A percentile compares a stretch with the other conserved stretches of the same genome.
These are phyloP conservation scores for Phytopythium cucurbitacearum DNA, from an alignment of 352 stramenopile species.

Conservation along the genomic window DNA sequence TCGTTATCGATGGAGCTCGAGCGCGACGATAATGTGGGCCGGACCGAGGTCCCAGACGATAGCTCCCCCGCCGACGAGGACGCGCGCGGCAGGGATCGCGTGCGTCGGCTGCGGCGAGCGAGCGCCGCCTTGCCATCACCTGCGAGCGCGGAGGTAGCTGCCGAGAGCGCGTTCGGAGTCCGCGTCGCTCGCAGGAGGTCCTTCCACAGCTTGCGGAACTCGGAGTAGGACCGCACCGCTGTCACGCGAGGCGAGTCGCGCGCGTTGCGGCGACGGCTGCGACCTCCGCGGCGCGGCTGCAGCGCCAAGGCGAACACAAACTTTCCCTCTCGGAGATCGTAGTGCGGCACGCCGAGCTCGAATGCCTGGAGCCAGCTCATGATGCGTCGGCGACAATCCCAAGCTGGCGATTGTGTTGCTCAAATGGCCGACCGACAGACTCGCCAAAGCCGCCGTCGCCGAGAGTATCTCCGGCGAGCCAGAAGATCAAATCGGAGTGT, in stretches of 20 bases:
- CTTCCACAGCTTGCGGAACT: conserved; percentile 58
- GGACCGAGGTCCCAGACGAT: no score
- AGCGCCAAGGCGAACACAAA: conserved; percentile 47
- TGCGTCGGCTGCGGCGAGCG: conserved; percentile 9
- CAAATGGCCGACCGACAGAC: conserved; percentile 2
- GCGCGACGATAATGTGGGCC: no score
- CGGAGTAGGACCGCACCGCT: conserved; percentile 45
- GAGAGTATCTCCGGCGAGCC: not conserved
- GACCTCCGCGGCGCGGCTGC: conserved; percentile 18
- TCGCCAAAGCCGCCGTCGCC: not conserved
- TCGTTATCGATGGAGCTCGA: not conserved
- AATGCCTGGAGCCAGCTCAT: conserved; percentile 63
- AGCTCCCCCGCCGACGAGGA: conserved; percentile 4
- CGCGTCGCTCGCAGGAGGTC: conserved; percentile 41
- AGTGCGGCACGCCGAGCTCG: conserved; percentile 37
- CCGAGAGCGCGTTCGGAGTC: conserved; percentile 11
- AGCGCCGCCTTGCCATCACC: conserved; percentile 7
- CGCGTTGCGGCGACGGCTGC: conserved; percentile 8
- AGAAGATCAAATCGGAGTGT: no score
- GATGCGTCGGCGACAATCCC: not conserved
- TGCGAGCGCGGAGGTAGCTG: conserved; percentile 8
- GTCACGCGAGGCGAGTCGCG: conserved; percentile 11
- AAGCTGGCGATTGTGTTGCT: conserved; percentile 6
- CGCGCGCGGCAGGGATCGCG: not conserved
- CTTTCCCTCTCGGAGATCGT: conserved; percentile 35